Base-by-base conservation (phyloP, 2,329 filamentous ascomycete genomes). In the Neofusicoccum umdonicola region DNA sequence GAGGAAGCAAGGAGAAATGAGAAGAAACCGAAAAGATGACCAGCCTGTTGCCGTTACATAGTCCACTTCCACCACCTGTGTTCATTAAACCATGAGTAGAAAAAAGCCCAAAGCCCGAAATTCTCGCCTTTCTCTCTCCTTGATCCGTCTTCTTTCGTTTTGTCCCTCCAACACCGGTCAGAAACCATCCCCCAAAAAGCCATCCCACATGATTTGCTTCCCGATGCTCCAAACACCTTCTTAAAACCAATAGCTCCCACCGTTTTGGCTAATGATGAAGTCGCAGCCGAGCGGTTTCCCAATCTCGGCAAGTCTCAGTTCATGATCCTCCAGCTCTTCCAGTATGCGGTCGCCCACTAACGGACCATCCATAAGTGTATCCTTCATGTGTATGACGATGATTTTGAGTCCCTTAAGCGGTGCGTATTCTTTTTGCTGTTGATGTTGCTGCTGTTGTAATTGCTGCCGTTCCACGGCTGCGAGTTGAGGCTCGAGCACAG, bases 371-470 rank as follows among this genome's bases (percentile, higher is more conserved):
- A 83, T 81, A 63, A 97, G 80, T 22, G 85, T 89, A 68, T 98
- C 94, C 76, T 99, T 99, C 72, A 98, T 86, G 74, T 99, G 95
- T 42, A 98, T 98, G 63, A 98, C 87, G 57, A 97, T 88, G 1
- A 99, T 82, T 67, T 88, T 90, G 34, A 98, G 74, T 0, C 92
- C 93, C 61, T 83, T 81, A 4, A 99, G 81, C 6, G 88, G 88
- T 17, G 50, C 39, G 4, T 42, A 37, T 3, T 42, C 37, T n/a
- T n/a, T 51, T 19, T 42, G 45, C n/a, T 35, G 34, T 5, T 17
- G 37, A 3, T 31, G 48, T 35, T 35, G 48, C 17, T 19, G 35
- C 41, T 37, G 50, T n/a, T 47, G 37, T 15, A 41, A 31, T 5
- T 44, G 60, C 2, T 41, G 60, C 2, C 34, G 50, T 19, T 58